Base-by-base conservation (phyloP, 306 rosid genomes). In the Glycine tomentella region DNA sequence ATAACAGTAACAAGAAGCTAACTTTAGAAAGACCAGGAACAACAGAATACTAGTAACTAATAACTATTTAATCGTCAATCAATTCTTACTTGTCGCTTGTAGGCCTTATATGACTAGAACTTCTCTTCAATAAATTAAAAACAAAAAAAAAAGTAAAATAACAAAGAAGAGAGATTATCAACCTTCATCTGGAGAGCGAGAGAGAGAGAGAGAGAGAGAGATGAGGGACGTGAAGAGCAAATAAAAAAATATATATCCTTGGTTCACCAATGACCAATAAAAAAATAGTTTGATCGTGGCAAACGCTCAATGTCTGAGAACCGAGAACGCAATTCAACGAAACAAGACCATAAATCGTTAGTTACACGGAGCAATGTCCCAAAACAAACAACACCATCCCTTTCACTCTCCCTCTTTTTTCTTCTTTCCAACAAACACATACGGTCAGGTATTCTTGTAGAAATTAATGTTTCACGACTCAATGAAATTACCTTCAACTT, bases 1-100 rank as follows among this genome's bases (percentile, higher is more conserved):
- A 84, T 77, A 88, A 78, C 86, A 76, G 77, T 78, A 81, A 82
- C 82, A 84, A 57, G 56, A 83, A 82, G 83, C 86, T 87, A 87
- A 88, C 81, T 86, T 88, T 69, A 79, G 71, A 70, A 74, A 36
- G 62, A 71, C 62, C 45, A 20, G 12, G 79, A 69, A 89, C 71
- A 62, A 89, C 74, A 59, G 57, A 81, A 73, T 85, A 63, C 86
- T 78, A 73, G 31, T 25, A 25, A 78, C 83, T 83, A 78, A 67
- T 79, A 56, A 78, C 70, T n/a, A 14, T 50, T 77, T 13, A 45
- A 42, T 53, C 25, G 44, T n/a, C 64, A 64, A 61, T 14, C 38
- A 77, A 25, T 15, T 71, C 56, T 25, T 69, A 62, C 61, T 45
- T 5, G 34, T 77, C 10, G 31, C 48, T 31, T 3, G 45, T 38